Evolutionary conservation across 352 stramenopile genomes (phyloP).

Genomic region (Phytophthora citrophthora): DNA sequence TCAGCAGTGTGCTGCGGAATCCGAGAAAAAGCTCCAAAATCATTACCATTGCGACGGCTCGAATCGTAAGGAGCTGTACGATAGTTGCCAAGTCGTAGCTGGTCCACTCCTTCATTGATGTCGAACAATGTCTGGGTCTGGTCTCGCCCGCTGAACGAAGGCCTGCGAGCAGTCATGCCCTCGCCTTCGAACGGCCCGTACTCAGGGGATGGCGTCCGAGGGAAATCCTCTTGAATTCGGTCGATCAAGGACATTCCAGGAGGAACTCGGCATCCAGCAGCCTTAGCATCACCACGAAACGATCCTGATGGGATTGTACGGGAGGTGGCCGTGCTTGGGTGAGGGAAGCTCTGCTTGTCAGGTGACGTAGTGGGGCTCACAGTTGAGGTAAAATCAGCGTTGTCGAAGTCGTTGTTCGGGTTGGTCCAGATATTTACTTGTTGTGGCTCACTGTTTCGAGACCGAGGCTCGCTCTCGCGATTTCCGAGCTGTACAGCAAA

Average conservation of each 20-base stretch:
- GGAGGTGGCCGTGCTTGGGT: slow-evolving; percentile 18
- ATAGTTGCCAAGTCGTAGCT: slow-evolving; percentile 40
- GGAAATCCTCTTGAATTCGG: slow-evolving; percentile 84
- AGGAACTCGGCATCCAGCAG: slow-evolving; percentile 27
- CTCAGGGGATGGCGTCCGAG: slow-evolving; percentile 67
- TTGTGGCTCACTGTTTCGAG: slow-evolving; percentile 13
- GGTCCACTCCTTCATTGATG: slow-evolving; percentile 37
- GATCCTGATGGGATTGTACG: slow-evolving; percentile 11
- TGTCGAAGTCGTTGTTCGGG: slow-evolving; percentile 35
- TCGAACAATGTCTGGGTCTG: slow-evolving; percentile 25
- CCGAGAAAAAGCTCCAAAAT: slow-evolving; percentile 25
- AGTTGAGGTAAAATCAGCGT: slow-evolving; percentile 22
- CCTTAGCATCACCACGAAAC: slow-evolving; percentile 23
- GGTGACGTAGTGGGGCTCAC: slow-evolving; percentile 39
- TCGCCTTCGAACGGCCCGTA: slow-evolving; percentile 48
- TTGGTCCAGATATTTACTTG: slow-evolving; percentile 44
- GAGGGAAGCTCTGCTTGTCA: slow-evolving; percentile 33
- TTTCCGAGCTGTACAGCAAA: slow-evolving; percentile 17
- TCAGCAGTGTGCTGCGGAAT: slow-evolving; percentile 15
- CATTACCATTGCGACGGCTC: slow-evolving; percentile 8
- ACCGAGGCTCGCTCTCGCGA: slow-evolving; percentile 4
- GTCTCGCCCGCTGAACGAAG: slow-evolving; percentile 25
- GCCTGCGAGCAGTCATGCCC: slow-evolving; percentile 12
- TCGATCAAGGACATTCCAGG: slow-evolving; percentile 70
- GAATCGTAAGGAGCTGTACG: slow-evolving; percentile 24